phyloP scores from a whole-genome alignment of 345 rosid species.

The Eucalyptus curtisii region DNA sequence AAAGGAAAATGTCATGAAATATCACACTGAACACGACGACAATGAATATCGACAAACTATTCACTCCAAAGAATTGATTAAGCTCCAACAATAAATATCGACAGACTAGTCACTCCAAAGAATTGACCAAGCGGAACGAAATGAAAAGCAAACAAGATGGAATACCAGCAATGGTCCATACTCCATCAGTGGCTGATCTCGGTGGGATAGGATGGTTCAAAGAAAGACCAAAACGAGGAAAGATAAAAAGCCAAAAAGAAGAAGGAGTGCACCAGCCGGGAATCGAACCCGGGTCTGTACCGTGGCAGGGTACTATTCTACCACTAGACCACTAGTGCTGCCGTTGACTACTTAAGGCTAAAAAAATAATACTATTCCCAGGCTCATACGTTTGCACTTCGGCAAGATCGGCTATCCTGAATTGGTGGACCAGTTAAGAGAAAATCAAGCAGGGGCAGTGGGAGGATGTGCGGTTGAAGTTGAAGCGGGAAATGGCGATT shows the following conservation, averaged over 20 bases:
- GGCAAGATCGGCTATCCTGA: neutral
- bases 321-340: constrained; percentile 77
- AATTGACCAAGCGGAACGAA: neutral
- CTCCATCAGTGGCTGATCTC: neutral
- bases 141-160: neutral
- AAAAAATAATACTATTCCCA: fast-evolving
- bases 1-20: neutral
- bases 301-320: constrained; percentile 77
- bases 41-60: neutral
- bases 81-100: too few relatives aligned
- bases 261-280: constrained; percentile 32
- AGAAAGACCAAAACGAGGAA: neutral
- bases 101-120: neutral
- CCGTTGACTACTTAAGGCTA: fast-evolving
- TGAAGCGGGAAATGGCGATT: constrained; percentile 35
- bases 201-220: neutral
- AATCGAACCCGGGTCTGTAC: constrained; percentile 75
- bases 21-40: too few relatives aligned
- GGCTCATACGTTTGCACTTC: neutral
- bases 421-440: neutral
- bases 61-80: neutral
- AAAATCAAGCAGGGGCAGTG: neutral
- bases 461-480: neutral
- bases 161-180: neutral
- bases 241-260: fast-evolving